phyloP scores from a whole-genome alignment of 257 asterid species.

The Rehmannia glutinosa region DNA sequence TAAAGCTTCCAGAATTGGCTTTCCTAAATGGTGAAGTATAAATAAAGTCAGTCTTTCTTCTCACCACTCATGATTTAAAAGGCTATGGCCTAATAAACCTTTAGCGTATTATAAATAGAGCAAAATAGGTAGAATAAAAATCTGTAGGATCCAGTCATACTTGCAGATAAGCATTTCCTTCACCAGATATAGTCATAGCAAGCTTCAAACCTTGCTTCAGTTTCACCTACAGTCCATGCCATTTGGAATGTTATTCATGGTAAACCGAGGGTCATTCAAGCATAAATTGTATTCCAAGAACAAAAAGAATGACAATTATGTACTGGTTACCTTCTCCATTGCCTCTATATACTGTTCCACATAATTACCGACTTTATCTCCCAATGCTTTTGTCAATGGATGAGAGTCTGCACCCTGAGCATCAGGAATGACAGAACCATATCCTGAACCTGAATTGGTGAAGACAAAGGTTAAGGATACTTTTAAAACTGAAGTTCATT shows the following conservation, averaged over 20 bases:
- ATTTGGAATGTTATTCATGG: slow-evolving; percentile 15
- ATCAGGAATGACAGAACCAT: slow-evolving; percentile 88
- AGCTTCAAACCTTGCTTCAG: slow-evolving; percentile 89
- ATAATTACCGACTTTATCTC: slow-evolving; percentile 60
- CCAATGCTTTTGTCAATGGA: slow-evolving; percentile 58
- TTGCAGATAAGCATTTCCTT: slow-evolving; percentile 92
- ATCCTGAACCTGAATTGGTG: slow-evolving; percentile 63
- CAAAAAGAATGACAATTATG: slow-evolving; percentile 1
- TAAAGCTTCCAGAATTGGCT: slow-evolving; percentile 96
- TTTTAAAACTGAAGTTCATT: not conserved
- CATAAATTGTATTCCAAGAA: not conserved
- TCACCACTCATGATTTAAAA: not conserved
- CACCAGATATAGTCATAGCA: slow-evolving; percentile 89
- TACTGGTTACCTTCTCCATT: slow-evolving; percentile 81
- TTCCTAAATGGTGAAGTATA: slow-evolving; percentile 43
- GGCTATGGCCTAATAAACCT: not conserved
- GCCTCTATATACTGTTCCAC: slow-evolving; percentile 77
- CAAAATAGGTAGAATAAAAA: slow-evolving; percentile 5
- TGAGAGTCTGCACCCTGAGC: slow-evolving; percentile 71
- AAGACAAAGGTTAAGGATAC: slow-evolving; percentile 12
- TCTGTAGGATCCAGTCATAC: slow-evolving; percentile 33
- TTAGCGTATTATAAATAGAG: not conserved
- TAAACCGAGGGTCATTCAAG: slow-evolving; percentile 1
- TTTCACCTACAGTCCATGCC: slow-evolving; percentile 57
- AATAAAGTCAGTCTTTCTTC: slow-evolving; percentile 6